Conservation (phyloP, 2,329 filamentous ascomycete genomes). For the Pseudogymnoascus sp. region DNA sequence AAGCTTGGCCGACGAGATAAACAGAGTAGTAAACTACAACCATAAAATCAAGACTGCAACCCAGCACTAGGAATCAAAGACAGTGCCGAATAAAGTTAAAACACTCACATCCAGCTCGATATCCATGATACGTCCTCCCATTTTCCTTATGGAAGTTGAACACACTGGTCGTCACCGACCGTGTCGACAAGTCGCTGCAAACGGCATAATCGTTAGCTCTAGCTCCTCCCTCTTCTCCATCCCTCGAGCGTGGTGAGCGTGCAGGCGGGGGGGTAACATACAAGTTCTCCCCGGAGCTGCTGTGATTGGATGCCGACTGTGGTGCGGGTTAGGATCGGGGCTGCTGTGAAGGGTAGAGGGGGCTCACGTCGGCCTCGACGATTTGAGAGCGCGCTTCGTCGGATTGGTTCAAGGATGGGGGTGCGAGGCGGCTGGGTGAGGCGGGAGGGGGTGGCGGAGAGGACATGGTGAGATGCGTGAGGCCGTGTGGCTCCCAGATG, state of each 20-base stretch:
- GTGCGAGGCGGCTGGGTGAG: not conserved
- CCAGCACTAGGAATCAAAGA: not conserved
- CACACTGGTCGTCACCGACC: slow-evolving; percentile 14
- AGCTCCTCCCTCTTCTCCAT: not conserved
- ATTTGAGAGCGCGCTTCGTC: not conserved
- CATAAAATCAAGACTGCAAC: not conserved
- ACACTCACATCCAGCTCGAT: slow-evolving; percentile 17
- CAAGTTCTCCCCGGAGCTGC: slow-evolving; percentile 2
- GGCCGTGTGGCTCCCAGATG: not conserved
- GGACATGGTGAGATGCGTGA: not conserved
- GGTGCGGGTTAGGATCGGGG: not conserved
- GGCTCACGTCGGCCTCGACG: not conserved
- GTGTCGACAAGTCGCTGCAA: slow-evolving; percentile 9
- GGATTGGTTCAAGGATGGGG: not conserved
- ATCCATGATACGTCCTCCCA: slow-evolving; percentile 24
- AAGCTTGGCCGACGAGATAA: not conserved
- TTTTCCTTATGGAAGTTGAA: slow-evolving; percentile 21
- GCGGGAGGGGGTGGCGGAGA: not conserved
- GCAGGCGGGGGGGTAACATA: not conserved
- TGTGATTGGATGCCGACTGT: not conserved
- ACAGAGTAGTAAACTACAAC: not conserved
- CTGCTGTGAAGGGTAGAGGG: not conserved
- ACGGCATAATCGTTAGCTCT: not conserved
- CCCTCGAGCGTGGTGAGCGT: not conserved
- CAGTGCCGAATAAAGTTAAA: not conserved